Conservation (phyloP, 805 yeast genomes). For the Zygoascus ofunaensis region DNA sequence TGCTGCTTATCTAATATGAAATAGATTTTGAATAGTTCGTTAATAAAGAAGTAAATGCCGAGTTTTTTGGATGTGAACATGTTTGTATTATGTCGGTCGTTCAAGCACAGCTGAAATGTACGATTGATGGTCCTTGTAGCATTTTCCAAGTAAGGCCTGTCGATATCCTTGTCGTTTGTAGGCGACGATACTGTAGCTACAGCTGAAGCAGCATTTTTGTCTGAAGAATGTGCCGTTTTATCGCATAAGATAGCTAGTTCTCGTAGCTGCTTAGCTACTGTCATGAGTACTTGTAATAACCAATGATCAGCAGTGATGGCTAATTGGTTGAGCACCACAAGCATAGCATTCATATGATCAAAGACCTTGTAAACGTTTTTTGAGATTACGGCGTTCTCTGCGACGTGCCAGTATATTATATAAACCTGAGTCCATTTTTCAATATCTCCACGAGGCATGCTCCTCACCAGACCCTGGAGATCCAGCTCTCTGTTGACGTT, state of each 20-base stretch:
- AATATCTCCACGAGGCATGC: background rate
- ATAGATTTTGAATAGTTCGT: conserved; percentile 60
- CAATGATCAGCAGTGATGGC: conserved; percentile 81
- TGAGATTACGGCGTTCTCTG: background rate
- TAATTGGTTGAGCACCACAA: conserved; percentile 48
- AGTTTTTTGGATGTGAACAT: conserved; percentile 41
- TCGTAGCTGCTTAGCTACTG: conserved; percentile 23
- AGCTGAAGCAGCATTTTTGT: conserved; percentile 2
- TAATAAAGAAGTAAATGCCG: conserved; percentile 63
- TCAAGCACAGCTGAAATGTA: conserved; percentile 66
- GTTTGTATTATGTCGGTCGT: conserved; percentile 57
- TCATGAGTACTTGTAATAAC: conserved; percentile 23
- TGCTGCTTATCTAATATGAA: conserved; percentile 48
- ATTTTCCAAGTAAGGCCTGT: conserved; percentile 32
- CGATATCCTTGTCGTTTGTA: background rate
- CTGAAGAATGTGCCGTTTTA: background rate
- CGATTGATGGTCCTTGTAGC: conserved; percentile 60
- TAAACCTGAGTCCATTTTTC: background rate
- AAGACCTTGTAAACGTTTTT: background rate
- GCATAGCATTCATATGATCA: conserved; percentile 14
- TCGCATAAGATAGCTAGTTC: conserved; percentile 21
- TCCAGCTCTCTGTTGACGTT: background rate
- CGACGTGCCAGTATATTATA: background rate
- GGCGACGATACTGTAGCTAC: background rate
- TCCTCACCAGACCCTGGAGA: background rate